phyloP scores from a whole-genome alignment of 345 rosid genomes.

The Linum lewisii region DNA sequence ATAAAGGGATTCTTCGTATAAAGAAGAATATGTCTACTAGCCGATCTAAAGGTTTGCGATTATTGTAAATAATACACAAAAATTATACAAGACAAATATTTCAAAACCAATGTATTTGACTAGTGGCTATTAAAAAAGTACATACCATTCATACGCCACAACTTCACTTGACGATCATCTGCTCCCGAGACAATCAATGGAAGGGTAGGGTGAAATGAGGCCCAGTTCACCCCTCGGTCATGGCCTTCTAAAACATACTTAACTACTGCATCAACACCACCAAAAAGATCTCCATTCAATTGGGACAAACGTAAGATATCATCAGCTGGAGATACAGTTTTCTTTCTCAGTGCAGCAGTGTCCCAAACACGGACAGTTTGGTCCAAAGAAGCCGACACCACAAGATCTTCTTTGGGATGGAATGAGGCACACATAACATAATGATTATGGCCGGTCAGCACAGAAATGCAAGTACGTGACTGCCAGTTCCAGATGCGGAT shows the following conservation, averaged over 20 bases:
- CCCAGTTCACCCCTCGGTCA: constrained; percentile 99
- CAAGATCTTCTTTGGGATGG: constrained; percentile 95
- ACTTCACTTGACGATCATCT: constrained; percentile 94
- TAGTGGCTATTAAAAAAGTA: not conserved
- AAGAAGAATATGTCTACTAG: too few species aligned
- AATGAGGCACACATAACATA: constrained; percentile 98
- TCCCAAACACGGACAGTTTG: constrained; percentile 99
- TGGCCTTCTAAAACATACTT: constrained; percentile 97
- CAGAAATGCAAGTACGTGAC: constrained; percentile 89
- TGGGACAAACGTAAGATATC: constrained; percentile 79
- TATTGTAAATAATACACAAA: not conserved
- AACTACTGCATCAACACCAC: constrained; percentile 89
- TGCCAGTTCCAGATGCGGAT: constrained; percentile 99
- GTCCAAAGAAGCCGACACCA: constrained; percentile 92
- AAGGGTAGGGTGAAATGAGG: constrained; percentile 89
- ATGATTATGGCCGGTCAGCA: constrained; percentile 93
- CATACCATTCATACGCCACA: constrained; percentile 97
- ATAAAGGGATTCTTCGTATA: too few species aligned
- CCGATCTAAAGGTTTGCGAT: too few species aligned
- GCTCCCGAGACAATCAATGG: constrained; percentile 97
- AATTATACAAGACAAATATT: not conserved
- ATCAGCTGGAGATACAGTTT: constrained; percentile 83
- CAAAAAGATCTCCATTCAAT: constrained; percentile 90
- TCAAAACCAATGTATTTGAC: not conserved
- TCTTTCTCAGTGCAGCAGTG: constrained; percentile 79